Conservation (phyloP, 2,329 filamentous ascomycete genomes). For the Penicillium expansum region DNA sequence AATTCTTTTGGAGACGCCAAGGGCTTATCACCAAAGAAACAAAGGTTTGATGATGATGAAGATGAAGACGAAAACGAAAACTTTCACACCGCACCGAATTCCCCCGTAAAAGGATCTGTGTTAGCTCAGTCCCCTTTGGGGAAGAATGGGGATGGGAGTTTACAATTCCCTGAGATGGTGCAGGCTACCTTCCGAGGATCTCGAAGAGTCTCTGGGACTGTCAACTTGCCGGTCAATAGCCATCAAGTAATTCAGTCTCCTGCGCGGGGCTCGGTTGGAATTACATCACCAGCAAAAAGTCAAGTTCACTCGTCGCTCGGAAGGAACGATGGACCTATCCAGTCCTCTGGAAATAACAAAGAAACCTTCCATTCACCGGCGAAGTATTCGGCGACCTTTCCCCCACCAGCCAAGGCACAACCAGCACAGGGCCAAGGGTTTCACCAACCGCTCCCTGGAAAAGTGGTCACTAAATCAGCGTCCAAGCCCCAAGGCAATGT, state of each 20-base stretch:
- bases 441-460: background rate
- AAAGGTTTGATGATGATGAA: slow-evolving; percentile 3
- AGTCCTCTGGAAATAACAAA: background rate
- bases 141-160: background rate
- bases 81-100: slow-evolving; percentile 33
- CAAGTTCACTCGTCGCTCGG: background rate
- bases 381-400: background rate
- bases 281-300: background rate
- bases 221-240: background rate
- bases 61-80: slow-evolving; percentile 23
- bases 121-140: background rate
- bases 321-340: background rate
- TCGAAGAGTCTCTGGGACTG: background rate
- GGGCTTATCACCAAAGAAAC: slow-evolving; percentile 9
- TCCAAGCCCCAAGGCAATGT: background rate
- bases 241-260: background rate
- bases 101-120: slow-evolving; percentile 21
- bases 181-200: background rate
- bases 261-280: background rate
- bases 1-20: slow-evolving; percentile 4
- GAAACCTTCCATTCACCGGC: background rate
- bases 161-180: background rate
- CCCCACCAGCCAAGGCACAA: background rate
- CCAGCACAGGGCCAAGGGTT: background rate
- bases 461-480: background rate